Conservation (phyloP, 805 yeast species). For the Debaryomyces prosopidis region DNA sequence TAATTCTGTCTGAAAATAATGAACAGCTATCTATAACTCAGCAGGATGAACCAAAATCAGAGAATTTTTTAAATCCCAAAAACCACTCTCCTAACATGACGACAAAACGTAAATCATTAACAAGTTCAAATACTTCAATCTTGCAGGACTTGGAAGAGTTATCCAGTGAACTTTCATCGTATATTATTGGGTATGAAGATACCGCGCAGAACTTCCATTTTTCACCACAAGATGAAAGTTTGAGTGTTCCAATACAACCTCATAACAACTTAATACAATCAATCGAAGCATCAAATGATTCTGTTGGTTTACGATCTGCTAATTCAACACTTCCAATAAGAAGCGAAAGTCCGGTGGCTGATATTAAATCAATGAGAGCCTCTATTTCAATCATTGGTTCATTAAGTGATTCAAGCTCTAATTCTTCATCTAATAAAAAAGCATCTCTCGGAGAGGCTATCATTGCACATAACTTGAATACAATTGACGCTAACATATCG, state of each 20-base stretch:
- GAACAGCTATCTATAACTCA: not conserved
- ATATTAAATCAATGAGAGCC: slow-evolving; percentile 23
- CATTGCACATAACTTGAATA: not conserved
- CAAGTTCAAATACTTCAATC: slow-evolving; percentile 27
- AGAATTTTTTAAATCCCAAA: not conserved
- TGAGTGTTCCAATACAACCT: not conserved
- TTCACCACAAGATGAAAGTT: too few species aligned
- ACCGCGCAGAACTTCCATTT: too few species aligned
- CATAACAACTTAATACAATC: not conserved
- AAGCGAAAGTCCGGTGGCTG: slow-evolving; percentile 6
- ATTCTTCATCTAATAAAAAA: slow-evolving; percentile 1
- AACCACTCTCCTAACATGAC: slow-evolving; percentile 1
- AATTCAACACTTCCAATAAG: not conserved
- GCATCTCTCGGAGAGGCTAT: slow-evolving; percentile 1
- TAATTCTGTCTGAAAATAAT: not conserved
- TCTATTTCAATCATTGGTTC: slow-evolving; percentile 12
- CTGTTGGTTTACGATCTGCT: not conserved
- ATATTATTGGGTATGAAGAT: slow-evolving; percentile 9
- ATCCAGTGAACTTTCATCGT: slow-evolving; percentile 24
- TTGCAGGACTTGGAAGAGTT: slow-evolving; percentile 28
- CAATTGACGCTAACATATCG: not conserved
- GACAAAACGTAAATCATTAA: slow-evolving; percentile 17
- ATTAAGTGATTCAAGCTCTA: slow-evolving; percentile 2
- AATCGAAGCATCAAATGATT: not conserved
- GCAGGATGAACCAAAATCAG: not conserved